Conservation (phyloP, 1,284 basidiomycete species). For the Papiliotrema flavescens region DNA sequence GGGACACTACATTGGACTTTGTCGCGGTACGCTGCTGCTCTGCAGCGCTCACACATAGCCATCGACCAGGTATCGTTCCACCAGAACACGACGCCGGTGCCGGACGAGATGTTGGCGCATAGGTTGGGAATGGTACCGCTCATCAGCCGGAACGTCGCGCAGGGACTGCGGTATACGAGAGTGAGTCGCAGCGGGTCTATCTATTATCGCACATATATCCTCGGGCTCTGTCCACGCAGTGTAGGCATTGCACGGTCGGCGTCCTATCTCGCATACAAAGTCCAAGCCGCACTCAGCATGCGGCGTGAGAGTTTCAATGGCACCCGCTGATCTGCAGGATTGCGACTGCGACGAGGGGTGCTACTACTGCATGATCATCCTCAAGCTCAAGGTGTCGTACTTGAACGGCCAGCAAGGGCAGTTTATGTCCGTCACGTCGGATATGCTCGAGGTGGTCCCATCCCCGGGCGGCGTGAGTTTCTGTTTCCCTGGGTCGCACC, state of each 20-base stretch:
- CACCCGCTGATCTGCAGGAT: slow-evolving; percentile 24
- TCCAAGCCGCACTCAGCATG: too few species aligned
- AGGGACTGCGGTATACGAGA: slow-evolving; percentile 65
- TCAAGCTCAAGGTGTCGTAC: slow-evolving; percentile 43
- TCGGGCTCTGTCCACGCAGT: too few species aligned
- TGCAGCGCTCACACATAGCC: too few species aligned
- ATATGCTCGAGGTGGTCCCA: slow-evolving; percentile 44
- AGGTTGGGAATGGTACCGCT: slow-evolving; percentile 92
- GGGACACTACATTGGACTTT: too few species aligned
- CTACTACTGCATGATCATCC: slow-evolving; percentile 48
- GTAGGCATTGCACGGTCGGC: too few species aligned
- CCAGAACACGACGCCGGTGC: slow-evolving; percentile 86
- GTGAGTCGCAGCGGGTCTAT: slow-evolving; percentile 18
- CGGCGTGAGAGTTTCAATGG: too few species aligned
- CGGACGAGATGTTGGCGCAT: slow-evolving; percentile 97
- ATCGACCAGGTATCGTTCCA: slow-evolving; percentile 96
- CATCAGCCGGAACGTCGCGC: slow-evolving; percentile 75
- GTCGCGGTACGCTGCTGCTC: too few species aligned
- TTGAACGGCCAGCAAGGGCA: slow-evolving; percentile 20
- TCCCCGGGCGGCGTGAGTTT: slow-evolving; percentile 31
- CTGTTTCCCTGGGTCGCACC: neutral
- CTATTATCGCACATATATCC: neutral
- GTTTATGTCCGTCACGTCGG: slow-evolving; percentile 44
- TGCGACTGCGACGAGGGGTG: slow-evolving; percentile 51
- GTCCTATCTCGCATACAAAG: too few species aligned